Percentiles rank a stretch among this genome's conserved stretches.
phyloP scores from a whole-genome alignment of 2,329 filamentous ascomycete species.

The Aspergillus sp. region DNA sequence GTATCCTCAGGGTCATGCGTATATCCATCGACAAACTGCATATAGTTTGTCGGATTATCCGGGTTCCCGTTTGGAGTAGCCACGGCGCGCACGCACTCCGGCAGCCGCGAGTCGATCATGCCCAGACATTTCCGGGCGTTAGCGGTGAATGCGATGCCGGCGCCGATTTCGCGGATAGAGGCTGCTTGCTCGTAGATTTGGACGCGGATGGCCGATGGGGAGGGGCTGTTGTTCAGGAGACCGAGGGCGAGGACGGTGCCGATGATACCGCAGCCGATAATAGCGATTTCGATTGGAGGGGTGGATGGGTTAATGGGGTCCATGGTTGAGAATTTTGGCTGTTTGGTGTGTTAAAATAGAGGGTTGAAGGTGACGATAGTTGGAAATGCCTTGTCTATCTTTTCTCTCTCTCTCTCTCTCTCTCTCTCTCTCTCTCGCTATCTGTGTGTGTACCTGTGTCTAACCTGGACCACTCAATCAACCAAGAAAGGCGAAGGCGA shows the following conservation, averaged over 20 bases:
- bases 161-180: constrained; percentile 23
- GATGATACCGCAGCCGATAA: constrained; percentile 32
- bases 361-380: no score
- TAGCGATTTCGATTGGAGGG: constrained; percentile 15
- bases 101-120: constrained; percentile 16
- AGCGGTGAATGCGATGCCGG: constrained; percentile 26
- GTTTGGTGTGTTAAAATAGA: no score
- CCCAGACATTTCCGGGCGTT: constrained; percentile 23
- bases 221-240: constrained; percentile 19
- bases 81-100: constrained; percentile 15
- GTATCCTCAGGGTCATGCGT: constrained; percentile 15
- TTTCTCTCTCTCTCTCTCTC: no score
- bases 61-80: constrained; percentile 12
- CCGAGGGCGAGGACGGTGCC: constrained; percentile 27
- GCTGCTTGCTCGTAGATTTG: constrained; percentile 28
- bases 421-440: no score
- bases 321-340: no score
- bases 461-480: no score
- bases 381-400: no score
- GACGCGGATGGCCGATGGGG: constrained; percentile 17
- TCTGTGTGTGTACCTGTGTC: no score
- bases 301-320: no score
- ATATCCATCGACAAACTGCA: constrained; percentile 27
- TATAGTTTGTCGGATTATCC: constrained; percentile 15
- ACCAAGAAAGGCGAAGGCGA: no score